These are phyloP conservation scores for Raddia distichophylla DNA, from an alignment of 176 grass and related monocot genomes.

Conservation along the genomic window DNA sequence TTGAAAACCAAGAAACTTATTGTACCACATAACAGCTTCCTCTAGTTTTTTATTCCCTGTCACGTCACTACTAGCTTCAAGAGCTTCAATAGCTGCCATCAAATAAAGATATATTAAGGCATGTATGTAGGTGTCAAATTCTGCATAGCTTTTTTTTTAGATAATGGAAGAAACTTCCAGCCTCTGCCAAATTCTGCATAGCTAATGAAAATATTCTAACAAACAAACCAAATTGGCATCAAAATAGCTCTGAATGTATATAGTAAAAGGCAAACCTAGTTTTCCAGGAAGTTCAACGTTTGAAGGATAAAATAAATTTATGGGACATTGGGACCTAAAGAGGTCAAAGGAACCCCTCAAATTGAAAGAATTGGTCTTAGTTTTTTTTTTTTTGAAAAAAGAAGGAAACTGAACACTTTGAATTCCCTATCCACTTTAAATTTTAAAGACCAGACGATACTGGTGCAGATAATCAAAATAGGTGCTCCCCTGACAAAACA, in stretches of 20 bases:
- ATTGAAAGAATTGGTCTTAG: not conserved
- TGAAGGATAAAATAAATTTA: not conserved
- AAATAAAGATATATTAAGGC: slow-evolving; percentile 39
- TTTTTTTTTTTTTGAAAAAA: not conserved
- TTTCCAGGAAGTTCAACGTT: not conserved
- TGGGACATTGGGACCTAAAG: not conserved
- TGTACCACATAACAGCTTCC: slow-evolving; percentile 73
- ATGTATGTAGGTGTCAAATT: not conserved
- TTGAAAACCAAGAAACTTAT: slow-evolving; percentile 76
- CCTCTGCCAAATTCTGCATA: not conserved
- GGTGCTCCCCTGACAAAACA: not conserved
- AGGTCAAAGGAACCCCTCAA: not conserved
- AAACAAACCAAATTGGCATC: not conserved
- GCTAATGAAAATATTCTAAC: not conserved
- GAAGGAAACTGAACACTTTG: not conserved
- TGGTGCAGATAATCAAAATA: not conserved
- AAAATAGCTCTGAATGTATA: not conserved
- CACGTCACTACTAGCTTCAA: slow-evolving; percentile 54
- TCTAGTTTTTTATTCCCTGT: slow-evolving; percentile 53
- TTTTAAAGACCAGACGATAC: not conserved
- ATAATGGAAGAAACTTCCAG: too few relatives aligned
- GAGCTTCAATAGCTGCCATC: slow-evolving; percentile 53
- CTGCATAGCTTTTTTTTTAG: not conserved
- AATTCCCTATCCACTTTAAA: not conserved
- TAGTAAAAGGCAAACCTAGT: not conserved